Conservation (phyloP, 2,329 filamentous ascomycete species). For the Fusarium sp. region DNA sequence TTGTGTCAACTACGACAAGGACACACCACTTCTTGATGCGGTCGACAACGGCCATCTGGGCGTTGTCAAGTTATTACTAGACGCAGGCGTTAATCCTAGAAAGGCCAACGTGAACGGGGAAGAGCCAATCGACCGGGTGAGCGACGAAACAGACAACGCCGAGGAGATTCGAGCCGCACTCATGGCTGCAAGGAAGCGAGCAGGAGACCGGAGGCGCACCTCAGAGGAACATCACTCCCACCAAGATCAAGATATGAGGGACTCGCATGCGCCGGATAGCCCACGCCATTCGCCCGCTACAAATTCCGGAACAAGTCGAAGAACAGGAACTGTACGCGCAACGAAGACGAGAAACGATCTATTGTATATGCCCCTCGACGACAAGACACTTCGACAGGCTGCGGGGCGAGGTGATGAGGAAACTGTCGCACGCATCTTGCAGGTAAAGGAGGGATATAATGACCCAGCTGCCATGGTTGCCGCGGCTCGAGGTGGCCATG, state of each 20-base stretch:
- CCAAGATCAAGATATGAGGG: slow-evolving; percentile 59
- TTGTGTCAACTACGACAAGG: slow-evolving; percentile 81
- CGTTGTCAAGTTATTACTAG: slow-evolving; percentile 84
- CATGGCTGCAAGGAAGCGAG: slow-evolving; percentile 66
- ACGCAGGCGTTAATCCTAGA: slow-evolving; percentile 89
- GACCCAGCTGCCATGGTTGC: slow-evolving; percentile 91
- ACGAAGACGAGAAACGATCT: slow-evolving; percentile 73
- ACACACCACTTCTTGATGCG: slow-evolving; percentile 94
- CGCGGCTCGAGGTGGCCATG: slow-evolving; percentile 90
- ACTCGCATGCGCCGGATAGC: slow-evolving; percentile 66
- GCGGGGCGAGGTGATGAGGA: slow-evolving; percentile 70
- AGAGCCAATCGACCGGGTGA: slow-evolving; percentile 87
- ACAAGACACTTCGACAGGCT: slow-evolving; percentile 68
- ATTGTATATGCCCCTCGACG: slow-evolving; percentile 70
- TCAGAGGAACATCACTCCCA: slow-evolving; percentile 66
- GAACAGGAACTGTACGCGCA: slow-evolving; percentile 65
- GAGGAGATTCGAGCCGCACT: slow-evolving; percentile 79
- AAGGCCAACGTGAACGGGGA: slow-evolving; percentile 92
- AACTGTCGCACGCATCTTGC: slow-evolving; percentile 68
- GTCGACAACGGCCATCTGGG: slow-evolving; percentile 94
- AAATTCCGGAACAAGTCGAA: slow-evolving; percentile 54
- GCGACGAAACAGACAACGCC: slow-evolving; percentile 78
- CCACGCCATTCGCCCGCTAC: slow-evolving; percentile 66
- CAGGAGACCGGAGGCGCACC: slow-evolving; percentile 62
- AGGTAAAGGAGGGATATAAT: slow-evolving; percentile 68